Evolutionary conservation across 2,329 filamentous ascomycete species (phyloP).

Genomic region (Beauveria asiatica): DNA sequence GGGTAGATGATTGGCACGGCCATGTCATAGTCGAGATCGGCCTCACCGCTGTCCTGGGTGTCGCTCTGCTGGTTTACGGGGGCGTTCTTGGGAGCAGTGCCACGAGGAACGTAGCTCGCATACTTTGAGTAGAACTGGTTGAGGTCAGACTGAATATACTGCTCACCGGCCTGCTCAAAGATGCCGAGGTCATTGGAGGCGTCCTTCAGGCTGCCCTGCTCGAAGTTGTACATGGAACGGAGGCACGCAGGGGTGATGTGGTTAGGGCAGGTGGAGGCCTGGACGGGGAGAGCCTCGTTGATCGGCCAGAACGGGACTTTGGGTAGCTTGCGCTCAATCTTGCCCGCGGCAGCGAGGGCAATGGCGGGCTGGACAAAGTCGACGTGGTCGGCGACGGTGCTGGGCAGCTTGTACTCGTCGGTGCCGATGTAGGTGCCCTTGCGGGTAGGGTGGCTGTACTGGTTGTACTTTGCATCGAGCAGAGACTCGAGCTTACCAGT

Average conservation of each 20-base stretch:
- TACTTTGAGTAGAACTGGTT: slow-evolving; percentile 28
- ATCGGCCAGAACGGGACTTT: neutral
- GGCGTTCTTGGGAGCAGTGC: slow-evolving; percentile 27
- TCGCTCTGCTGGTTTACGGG: slow-evolving; percentile 18
- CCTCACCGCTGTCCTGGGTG: slow-evolving; percentile 27
- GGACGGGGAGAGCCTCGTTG: slow-evolving; percentile 26
- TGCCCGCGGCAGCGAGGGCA: slow-evolving; percentile 13
- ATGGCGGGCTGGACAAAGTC: slow-evolving; percentile 33
- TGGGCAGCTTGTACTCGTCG: slow-evolving; percentile 31
- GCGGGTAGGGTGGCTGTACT: slow-evolving; percentile 32
- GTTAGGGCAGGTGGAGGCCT: neutral
- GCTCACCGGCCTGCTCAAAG: slow-evolving; percentile 30
- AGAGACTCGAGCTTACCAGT: slow-evolving; percentile 28
- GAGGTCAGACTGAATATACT: slow-evolving; percentile 32
- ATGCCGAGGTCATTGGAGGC: slow-evolving; percentile 31
- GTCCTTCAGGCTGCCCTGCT: slow-evolving; percentile 32
- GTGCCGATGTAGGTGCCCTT: slow-evolving; percentile 25
- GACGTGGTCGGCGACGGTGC: slow-evolving; percentile 26
- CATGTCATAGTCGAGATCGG: slow-evolving; percentile 40
- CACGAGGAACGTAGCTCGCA: slow-evolving; percentile 26
- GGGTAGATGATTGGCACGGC: slow-evolving; percentile 44
- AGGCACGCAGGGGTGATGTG: neutral
- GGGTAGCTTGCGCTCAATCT: slow-evolving; percentile 13
- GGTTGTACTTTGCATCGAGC: slow-evolving; percentile 32
- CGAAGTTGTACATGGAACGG: slow-evolving; percentile 34